Evolutionary conservation across 2,329 filamentous ascomycete genomes (phyloP), one percentile per base, ranked within the genome.

Genomic region (Leptodontidium sp.): DNA sequence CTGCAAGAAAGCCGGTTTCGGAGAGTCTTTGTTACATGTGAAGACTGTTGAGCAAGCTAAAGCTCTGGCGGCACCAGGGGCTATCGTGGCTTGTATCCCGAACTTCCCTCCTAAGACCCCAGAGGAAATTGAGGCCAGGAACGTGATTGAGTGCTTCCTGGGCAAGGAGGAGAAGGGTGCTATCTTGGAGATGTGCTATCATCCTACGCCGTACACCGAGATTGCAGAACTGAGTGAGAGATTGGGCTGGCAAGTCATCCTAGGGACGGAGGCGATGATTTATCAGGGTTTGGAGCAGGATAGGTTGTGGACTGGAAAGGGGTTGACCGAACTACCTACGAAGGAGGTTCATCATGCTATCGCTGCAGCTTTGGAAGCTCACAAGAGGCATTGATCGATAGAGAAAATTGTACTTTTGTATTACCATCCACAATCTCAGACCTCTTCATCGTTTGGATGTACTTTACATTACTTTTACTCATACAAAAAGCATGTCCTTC

Each of bases 231-330:
- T 72, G 1, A 68, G 59, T 53, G 64, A 68, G 61, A 68, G 67
- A 50, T 35, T 63, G 26, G 72, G 71, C 12, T 75, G 73, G 73
- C 70, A 71, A 43, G 68, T 75, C 15, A 71, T 75, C 49, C 50
- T 72, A 12, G 73, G 73, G n/a, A 72, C 71, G 4, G 73, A 75
- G 64, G 73, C 73, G n/a, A 73, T 75, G 73, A 73, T 75, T n/a
- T 75, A 72, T 57, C 72, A 74, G 38, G 73, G 73, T 1, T 63
- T 75, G n/a, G 73, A 72, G 52, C 72, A 75, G 24, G 72, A 71
- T 52, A 64, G 68, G 50, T 43, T 71, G 57, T 75, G 72, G 73
- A 73, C 70, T 24, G 71, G 70, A 6, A 67, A 59, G n/a, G 53
- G 43, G 8, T 35, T 72, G 32, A 64, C 61, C n/a, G 69, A 73